These are phyloP conservation scores for Stevia rebaudiana DNA, from an alignment of 140 eudicot genomes.

Conservation along the genomic window DNA sequence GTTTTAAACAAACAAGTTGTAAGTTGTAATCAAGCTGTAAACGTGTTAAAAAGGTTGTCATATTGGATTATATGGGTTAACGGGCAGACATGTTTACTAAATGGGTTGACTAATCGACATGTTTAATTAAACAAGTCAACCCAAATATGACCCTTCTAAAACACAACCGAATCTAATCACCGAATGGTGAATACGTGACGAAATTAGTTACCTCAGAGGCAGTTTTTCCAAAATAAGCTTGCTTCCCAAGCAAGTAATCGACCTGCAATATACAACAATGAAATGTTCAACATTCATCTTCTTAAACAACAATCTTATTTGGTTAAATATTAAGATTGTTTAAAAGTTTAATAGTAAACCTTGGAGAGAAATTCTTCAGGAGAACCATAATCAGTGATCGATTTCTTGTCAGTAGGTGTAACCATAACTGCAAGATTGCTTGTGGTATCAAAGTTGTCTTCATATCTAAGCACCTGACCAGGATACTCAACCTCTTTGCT, in stretches of 20 bases:
- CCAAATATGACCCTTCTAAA: too few species aligned
- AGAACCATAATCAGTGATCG: constrained; percentile 83
- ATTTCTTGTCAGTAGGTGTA: constrained; percentile 78
- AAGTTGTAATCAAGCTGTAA: too few species aligned
- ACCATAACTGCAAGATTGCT: constrained; percentile 65
- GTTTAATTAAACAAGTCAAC: not conserved
- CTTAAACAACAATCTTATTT: too few species aligned
- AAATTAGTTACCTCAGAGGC: constrained; percentile 73
- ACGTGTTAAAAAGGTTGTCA: too few species aligned
- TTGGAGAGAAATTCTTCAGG: constrained; percentile 83
- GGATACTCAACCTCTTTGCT: constrained; percentile 94
- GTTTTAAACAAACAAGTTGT: too few species aligned
- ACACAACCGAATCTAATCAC: too few species aligned
- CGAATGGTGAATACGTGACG: too few species aligned
- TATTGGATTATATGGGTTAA: too few species aligned
- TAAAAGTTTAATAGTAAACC: too few species aligned
- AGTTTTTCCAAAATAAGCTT: constrained; percentile 89
- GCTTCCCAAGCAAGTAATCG: constrained; percentile 86
- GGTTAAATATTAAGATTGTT: too few species aligned
- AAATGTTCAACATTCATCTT: not conserved
- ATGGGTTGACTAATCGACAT: too few species aligned
- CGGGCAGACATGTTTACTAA: not conserved
- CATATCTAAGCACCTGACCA: constrained; percentile 78
- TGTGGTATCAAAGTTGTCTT: constrained; percentile 92
- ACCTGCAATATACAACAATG: constrained; percentile 45